Conservation (phyloP, 2,329 filamentous ascomycete genomes). For the Ascochyta koolunga region DNA sequence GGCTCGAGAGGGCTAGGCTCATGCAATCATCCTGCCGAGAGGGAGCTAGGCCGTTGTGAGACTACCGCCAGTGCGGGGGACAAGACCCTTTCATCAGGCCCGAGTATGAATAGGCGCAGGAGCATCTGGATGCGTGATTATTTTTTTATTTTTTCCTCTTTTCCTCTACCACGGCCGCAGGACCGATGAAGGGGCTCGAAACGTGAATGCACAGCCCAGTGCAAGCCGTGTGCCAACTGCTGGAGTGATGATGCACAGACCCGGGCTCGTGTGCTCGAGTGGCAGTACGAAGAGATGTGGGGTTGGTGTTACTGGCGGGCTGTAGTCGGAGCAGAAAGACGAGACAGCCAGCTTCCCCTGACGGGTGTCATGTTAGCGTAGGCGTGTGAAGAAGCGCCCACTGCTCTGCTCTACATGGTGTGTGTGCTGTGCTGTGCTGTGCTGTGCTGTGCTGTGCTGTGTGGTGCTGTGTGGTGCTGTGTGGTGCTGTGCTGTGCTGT, state of each 20-base stretch:
- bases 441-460: no score
- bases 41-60: conserved; percentile 10
- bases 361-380: background rate
- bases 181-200: background rate
- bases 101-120: conserved; percentile 10
- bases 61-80: background rate
- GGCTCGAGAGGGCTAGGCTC: conserved; percentile 2
- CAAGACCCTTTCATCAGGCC: conserved; percentile 11
- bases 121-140: background rate
- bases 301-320: conserved; percentile 3
- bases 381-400: background rate
- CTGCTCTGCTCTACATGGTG: background rate
- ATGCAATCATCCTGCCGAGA: background rate
- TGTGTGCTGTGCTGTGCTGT: no score
- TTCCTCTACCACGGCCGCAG: background rate
- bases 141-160: no score
- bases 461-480: no score
- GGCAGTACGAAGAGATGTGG: conserved; percentile 6
- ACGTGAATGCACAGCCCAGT: background rate
- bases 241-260: background rate
- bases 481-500: no score
- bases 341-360: conserved; percentile 1
- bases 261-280: background rate
- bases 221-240: background rate
- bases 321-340: background rate